phyloP scores from a whole-genome alignment of 2,329 filamentous ascomycete species.

The Alternaria panax region DNA sequence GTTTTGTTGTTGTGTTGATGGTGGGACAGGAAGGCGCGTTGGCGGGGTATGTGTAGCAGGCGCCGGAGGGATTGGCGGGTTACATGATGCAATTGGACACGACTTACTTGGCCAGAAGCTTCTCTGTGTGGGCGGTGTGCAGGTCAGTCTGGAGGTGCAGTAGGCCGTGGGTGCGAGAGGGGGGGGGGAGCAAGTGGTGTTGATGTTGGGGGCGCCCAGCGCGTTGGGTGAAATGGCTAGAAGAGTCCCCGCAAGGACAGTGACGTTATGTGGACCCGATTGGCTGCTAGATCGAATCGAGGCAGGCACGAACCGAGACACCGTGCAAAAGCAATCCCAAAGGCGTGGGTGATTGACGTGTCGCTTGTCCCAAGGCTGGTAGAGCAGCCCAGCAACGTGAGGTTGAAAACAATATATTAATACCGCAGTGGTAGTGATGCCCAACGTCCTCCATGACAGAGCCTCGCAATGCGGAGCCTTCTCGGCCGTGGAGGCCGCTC shows the following conservation, averaged over 20 bases:
- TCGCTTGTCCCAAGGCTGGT: constrained; percentile 2
- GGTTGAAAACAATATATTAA: constrained; percentile 29
- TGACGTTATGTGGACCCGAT: constrained; percentile 40
- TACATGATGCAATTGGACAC: constrained; percentile 14
- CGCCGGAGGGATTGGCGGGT: constrained; percentile 22
- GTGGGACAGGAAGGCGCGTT: constrained; percentile 19
- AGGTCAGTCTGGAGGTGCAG: constrained; percentile 23
- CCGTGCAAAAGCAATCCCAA: constrained; percentile 29
- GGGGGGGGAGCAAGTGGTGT: constrained; percentile 24
- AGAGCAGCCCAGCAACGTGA: not conserved
- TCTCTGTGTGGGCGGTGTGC: constrained; percentile 34
- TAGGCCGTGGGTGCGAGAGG: constrained; percentile 20
- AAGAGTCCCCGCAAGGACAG: constrained; percentile 34
- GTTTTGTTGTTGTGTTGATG: constrained; percentile 13
- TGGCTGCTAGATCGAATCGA: constrained; percentile 26
- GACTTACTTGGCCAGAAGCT: constrained; percentile 32
- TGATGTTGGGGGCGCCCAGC: constrained; percentile 31
- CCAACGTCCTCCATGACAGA: constrained; percentile 4
- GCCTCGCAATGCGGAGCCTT: constrained; percentile 11
- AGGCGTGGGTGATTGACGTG: constrained; percentile 14
- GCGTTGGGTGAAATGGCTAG: constrained; percentile 32
- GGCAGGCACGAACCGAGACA: constrained; percentile 19
- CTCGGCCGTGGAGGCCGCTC: constrained; percentile 39
- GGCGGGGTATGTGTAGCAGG: constrained; percentile 37
- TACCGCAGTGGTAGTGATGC: constrained; percentile 26